phyloP scores from a whole-genome alignment of 2,329 filamentous ascomycete species.

The Sporothrix globosa region DNA sequence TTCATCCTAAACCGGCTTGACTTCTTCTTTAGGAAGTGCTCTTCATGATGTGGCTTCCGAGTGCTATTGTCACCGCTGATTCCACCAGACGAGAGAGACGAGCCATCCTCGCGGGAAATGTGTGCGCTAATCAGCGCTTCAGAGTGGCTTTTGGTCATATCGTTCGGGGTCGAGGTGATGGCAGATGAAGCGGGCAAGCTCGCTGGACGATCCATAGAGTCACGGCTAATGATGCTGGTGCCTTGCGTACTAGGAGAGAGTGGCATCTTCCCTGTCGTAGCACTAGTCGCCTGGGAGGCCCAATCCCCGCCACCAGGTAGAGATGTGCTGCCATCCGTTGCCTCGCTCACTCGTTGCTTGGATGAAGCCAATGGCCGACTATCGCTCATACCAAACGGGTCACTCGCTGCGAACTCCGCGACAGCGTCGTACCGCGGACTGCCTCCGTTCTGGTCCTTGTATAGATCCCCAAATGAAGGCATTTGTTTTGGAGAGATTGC shows the following conservation, averaged over 20 bases:
- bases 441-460: conserved; percentile 51
- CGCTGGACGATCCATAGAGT: conserved; percentile 56
- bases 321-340: conserved; percentile 63
- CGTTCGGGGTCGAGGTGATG: conserved; percentile 43
- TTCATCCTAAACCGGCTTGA: conserved; percentile 67
- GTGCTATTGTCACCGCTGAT: conserved; percentile 45
- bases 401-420: conserved; percentile 54
- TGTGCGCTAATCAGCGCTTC: conserved; percentile 38
- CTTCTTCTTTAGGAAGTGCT: conserved; percentile 61
- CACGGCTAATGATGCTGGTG: conserved; percentile 66
- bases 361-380: conserved; percentile 46
- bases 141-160: conserved; percentile 41
- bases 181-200: conserved; percentile 46
- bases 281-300: conserved; percentile 65
- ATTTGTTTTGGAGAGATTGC: conserved; percentile 40
- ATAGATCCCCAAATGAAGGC: conserved; percentile 43
- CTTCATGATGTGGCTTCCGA: conserved; percentile 42
- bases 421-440: conserved; percentile 52
- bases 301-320: conserved; percentile 60
- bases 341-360: conserved; percentile 63
- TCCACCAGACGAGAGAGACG: conserved; percentile 39
- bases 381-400: conserved; percentile 52
- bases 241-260: conserved; percentile 67
- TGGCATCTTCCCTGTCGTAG: conserved; percentile 65
- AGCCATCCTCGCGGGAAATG: conserved; percentile 44